A percentile compares a stretch with the other conserved stretches of the same genome.
These are phyloP conservation scores for Nematocida sp. DNA, from an alignment of 371 early-diverging fungal species.

Conservation along the genomic window DNA sequence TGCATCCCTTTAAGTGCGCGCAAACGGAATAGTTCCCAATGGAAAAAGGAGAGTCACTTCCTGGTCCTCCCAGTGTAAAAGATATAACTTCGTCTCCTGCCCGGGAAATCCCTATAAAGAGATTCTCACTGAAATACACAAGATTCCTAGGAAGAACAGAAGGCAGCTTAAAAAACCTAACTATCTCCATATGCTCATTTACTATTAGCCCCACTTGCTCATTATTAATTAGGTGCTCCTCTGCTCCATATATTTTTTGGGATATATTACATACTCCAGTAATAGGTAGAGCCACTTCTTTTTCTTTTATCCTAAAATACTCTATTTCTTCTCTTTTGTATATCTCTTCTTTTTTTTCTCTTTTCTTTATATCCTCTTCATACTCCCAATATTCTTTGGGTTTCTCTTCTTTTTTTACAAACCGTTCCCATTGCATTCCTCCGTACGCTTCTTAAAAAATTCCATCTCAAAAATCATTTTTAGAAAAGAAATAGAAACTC, in stretches of 20 bases:
- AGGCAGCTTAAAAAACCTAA: conserved; percentile 34
- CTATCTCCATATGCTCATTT: conserved; percentile 6
- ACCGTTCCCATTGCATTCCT: conserved; percentile 8
- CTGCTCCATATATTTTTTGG: not conserved
- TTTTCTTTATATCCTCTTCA: too few relatives aligned
- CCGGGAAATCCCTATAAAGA: conserved; percentile 37
- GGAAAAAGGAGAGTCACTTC: conserved; percentile 25
- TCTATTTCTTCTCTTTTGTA: not conserved
- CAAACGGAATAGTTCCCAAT: conserved; percentile 29
- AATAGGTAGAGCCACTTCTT: too few relatives aligned
- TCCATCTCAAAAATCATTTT: too few relatives aligned
- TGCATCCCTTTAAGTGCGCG: not conserved
- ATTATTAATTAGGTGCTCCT: conserved; percentile 35
- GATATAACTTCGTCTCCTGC: conserved; percentile 33
- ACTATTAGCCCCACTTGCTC: not conserved
- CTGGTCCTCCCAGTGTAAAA: conserved; percentile 41
- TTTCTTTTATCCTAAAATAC: too few relatives aligned
- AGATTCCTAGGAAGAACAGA: conserved; percentile 15
- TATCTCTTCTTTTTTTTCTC: too few relatives aligned
- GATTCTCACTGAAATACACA: conserved; percentile 1
- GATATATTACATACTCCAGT: not conserved
- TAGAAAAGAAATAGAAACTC: too few relatives aligned
- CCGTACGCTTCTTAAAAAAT: too few relatives aligned
- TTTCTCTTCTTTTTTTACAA: conserved; percentile 25
- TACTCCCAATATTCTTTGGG: not conserved